Percentiles rank a stretch among this genome's conserved stretches.
These are phyloP conservation scores for Escovopsis weberi DNA, from an alignment of 2,329 filamentous ascomycete genomes.

Conservation along the genomic window DNA sequence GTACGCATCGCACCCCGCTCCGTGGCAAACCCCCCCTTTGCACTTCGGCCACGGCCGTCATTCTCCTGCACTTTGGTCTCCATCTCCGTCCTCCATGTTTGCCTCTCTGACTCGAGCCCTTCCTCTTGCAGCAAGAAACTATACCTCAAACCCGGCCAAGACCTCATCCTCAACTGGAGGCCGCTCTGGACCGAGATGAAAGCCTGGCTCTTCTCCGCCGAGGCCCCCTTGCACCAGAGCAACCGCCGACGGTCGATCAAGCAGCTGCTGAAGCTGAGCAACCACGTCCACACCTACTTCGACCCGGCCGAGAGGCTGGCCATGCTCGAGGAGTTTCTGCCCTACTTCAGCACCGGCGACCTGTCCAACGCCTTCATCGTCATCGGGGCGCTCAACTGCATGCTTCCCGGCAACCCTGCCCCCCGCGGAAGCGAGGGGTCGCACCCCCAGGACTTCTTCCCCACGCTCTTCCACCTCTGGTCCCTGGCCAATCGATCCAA, in stretches of 20 bases:
- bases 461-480: slow-evolving; percentile 95
- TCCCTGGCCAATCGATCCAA: slow-evolving; percentile 83
- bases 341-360: slow-evolving; percentile 87
- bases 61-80: not conserved
- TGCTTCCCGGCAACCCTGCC: slow-evolving; percentile 72
- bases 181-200: slow-evolving; percentile 90
- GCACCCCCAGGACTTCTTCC: slow-evolving; percentile 78
- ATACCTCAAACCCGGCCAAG: slow-evolving; percentile 80
- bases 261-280: slow-evolving; percentile 71
- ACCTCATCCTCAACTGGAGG: slow-evolving; percentile 84
- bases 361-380: slow-evolving; percentile 87
- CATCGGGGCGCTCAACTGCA: slow-evolving; percentile 69
- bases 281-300: slow-evolving; percentile 84
- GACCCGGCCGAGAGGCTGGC: slow-evolving; percentile 72
- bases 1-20: slow-evolving; percentile 33
- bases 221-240: slow-evolving; percentile 53
- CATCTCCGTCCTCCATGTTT: not conserved
- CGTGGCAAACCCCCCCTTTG: not conserved
- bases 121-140: slow-evolving; percentile 60
- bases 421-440: slow-evolving; percentile 58
- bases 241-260: slow-evolving; percentile 42
- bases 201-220: slow-evolving; percentile 71
- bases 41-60: not conserved
- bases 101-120: slow-evolving; percentile 1
- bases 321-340: slow-evolving; percentile 68